Percentiles rank a stretch among this genome's conserved stretches.
These are phyloP conservation scores for Salix brachista DNA, from an alignment of 345 rosid genomes.

Conservation along the genomic window DNA sequence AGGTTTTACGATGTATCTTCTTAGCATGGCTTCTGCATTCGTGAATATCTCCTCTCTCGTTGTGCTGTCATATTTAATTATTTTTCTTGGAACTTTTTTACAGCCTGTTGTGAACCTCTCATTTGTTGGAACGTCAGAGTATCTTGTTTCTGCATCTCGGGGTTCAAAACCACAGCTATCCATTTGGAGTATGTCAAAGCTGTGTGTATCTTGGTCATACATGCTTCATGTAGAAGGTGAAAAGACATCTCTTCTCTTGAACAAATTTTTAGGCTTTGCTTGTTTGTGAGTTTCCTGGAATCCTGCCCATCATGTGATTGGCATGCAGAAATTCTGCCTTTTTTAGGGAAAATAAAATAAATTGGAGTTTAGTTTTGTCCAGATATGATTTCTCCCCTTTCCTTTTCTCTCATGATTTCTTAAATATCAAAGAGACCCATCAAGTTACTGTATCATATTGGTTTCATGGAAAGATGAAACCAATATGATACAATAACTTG, in stretches of 20 bases:
- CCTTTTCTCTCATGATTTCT: not conserved
- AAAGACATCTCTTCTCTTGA: not conserved
- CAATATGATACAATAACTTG: not conserved
- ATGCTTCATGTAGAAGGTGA: conserved; percentile 76
- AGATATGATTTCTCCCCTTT: not conserved
- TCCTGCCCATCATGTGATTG: not conserved
- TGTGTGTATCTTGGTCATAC: conserved; percentile 74
- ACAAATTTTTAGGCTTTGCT: not conserved
- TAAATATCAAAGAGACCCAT: not conserved
- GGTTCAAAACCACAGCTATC: conserved; percentile 61
- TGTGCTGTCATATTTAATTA: not conserved
- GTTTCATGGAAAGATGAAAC: not conserved
- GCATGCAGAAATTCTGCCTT: not conserved
- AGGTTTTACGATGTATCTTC: not conserved
- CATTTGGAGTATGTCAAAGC: conserved; percentile 72
- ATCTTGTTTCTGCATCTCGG: conserved; percentile 67
- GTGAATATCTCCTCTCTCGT: not conserved
- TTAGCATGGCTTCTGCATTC: not conserved
- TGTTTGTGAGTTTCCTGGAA: not conserved
- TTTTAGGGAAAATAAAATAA: not conserved
- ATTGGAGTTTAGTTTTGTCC: not conserved
- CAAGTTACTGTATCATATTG: not conserved
- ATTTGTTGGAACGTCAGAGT: conserved; percentile 68
- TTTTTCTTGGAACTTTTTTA: conserved; percentile 12
- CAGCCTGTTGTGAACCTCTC: conserved; percentile 71